phyloP scores from a whole-genome alignment of 257 asterid species.

The Asclepias syriaca region DNA sequence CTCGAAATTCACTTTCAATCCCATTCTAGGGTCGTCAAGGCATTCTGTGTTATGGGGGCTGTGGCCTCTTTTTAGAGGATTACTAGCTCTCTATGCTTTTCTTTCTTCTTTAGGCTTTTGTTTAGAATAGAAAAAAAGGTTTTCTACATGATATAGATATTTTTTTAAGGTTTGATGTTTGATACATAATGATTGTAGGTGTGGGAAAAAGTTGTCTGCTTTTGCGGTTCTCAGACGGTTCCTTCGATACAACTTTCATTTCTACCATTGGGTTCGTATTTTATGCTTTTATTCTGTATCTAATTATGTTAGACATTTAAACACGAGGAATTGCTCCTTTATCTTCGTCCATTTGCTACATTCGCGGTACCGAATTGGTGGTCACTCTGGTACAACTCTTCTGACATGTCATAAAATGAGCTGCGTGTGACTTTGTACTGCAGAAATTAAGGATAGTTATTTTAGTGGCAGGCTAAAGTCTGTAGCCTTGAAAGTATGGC shows the following conservation, averaged over 20 bases:
- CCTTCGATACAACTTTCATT: constrained; percentile 74
- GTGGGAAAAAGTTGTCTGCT: constrained; percentile 41
- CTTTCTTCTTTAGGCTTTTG: not conserved
- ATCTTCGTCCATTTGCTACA: constrained; percentile 6
- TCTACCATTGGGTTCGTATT: constrained; percentile 75
- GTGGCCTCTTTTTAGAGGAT: not conserved
- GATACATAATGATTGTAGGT: constrained; percentile 23
- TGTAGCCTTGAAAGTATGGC: not conserved
- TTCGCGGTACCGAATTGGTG: not conserved
- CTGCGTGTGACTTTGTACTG: not conserved
- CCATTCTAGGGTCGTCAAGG: not conserved
- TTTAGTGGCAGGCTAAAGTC: not conserved
- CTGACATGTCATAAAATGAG: not conserved
- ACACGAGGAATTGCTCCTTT: not conserved
- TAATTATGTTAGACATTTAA: not conserved
- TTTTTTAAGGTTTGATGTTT: constrained; percentile 2
- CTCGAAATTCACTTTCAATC: no score
- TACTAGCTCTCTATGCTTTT: not conserved
- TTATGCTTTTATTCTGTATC: constrained; percentile 10
- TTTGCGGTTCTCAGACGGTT: constrained; percentile 52
- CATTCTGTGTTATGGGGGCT: not conserved
- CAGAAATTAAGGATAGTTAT: not conserved
- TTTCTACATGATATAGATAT: not conserved
- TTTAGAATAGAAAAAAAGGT: not conserved
- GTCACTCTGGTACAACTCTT: no score